Evolutionary conservation across 257 asterid species (phyloP), one percentile per base, ranked within the genome.

Genomic region (Phtheirospermum japonicum): DNA sequence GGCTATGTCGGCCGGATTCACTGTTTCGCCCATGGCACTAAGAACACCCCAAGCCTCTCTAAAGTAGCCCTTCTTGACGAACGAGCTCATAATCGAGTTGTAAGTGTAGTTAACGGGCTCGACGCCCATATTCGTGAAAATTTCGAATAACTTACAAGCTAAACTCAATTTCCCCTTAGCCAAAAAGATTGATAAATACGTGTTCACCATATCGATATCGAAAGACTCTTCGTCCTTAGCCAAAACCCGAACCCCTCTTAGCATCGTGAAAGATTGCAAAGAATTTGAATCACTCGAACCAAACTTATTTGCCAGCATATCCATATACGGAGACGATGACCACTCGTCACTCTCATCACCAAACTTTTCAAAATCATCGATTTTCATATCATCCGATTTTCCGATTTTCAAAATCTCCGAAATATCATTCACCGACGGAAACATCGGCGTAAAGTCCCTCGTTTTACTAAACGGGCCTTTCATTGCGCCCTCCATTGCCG

Each of bases 291-390:
- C 39, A 54, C 70, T 33, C 14, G 81, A 73, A 61, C 71, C 36
- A 17, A 64, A 68, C 58, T 70, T 74, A 67, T 76, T 73, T 7
- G 96, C 96, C 66, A 92, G 82, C 72, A 17, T 60, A 77, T 92
- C 96, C 96, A 92, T 85, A 63, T 83, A 79, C 6, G 96, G 99
- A 50, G 99, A 92, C 55, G 97, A 85, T 40, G 99, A 92, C 99
- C 97, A 92, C 60, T 83, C 83, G 64, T 90, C 93, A 45, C 67
- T 67, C 57, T 77, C 84, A 28, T 69, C 57, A 39, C 50, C 58
- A 13, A 48, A 62, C 33, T 54, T 48, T 67, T 73, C 66, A 17
- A 18, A 34, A 53, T 69, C 74, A 19, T 63, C 78, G 37, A 28
- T 56, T 53, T 55, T 59, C 9, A 48, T 57, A 18, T 70, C 75